phyloP scores from a whole-genome alignment of 2,329 filamentous ascomycete genomes.

The Aspergillus cejpii region DNA sequence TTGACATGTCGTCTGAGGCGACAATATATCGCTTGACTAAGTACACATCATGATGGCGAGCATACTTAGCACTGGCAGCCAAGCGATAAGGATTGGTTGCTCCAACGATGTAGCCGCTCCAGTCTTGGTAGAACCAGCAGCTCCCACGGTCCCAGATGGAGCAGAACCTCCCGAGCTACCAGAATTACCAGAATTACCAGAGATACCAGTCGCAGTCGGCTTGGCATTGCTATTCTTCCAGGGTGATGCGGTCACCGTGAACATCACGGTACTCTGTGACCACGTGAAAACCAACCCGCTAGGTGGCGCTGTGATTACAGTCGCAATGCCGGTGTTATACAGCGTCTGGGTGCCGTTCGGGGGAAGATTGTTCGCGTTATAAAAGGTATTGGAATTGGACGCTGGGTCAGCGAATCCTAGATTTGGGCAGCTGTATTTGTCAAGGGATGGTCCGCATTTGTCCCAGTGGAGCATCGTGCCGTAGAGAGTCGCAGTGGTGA shows the following conservation, averaged over 20 bases:
- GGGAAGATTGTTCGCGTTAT: slow-evolving; percentile 16
- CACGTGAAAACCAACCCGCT: slow-evolving; percentile 33
- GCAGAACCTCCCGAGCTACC: no score
- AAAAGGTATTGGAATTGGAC: slow-evolving; percentile 15
- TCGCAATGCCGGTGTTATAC: slow-evolving; percentile 24
- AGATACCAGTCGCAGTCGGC: slow-evolving; percentile 9
- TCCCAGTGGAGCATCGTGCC: slow-evolving; percentile 16
- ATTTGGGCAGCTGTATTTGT: slow-evolving; percentile 16
- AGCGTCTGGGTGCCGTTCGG: slow-evolving; percentile 28
- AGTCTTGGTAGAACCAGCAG: not conserved
- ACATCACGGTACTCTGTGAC: slow-evolving; percentile 28
- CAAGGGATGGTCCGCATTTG: slow-evolving; percentile 14
- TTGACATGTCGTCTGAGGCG: no score
- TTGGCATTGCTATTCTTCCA: slow-evolving; percentile 12
- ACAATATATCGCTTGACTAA: no score
- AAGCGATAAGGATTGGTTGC: not conserved
- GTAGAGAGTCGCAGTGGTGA: slow-evolving; percentile 18
- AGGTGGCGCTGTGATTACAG: slow-evolving; percentile 27
- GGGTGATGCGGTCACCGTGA: slow-evolving; percentile 33
- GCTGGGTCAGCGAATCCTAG: slow-evolving; percentile 13
- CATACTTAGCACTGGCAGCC: not conserved
- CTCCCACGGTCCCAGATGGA: no score
- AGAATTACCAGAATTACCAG: not conserved
- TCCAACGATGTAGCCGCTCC: not conserved
- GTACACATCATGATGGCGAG: no score